These are phyloP conservation scores for Starmera stellimalicola DNA, from an alignment of 1,139 yeast species.

Conservation along the genomic window DNA sequence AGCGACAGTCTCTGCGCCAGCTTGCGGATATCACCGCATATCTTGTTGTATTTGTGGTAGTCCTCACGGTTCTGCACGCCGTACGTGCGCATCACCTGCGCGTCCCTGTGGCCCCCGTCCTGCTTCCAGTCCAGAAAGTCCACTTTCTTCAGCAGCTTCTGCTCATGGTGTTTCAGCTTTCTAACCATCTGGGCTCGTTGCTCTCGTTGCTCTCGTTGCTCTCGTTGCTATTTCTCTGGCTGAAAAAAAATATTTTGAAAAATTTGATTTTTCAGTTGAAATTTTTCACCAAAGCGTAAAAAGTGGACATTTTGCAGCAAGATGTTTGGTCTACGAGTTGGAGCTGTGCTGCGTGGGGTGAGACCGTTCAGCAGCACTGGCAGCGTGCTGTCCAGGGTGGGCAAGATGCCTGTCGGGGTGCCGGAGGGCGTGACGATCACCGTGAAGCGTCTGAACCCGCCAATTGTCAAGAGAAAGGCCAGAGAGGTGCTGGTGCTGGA, in stretches of 20 bases:
- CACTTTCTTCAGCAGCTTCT: slow-evolving; percentile 87
- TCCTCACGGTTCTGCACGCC: slow-evolving; percentile 93
- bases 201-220: too few relatives aligned
- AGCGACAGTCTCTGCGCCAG: slow-evolving; percentile 79
- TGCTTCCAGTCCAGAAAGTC: slow-evolving; percentile 98
- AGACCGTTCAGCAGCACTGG: slow-evolving; percentile 26
- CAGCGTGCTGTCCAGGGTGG: slow-evolving; percentile 39
- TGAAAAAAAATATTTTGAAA: too few relatives aligned
- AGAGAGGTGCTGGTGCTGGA: slow-evolving; percentile 49
- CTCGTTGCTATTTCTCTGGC: too few relatives aligned
- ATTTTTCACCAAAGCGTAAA: too few relatives aligned
- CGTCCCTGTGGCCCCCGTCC: slow-evolving; percentile 89
- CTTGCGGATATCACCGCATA: slow-evolving; percentile 86
- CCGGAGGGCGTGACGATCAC: slow-evolving; percentile 41
- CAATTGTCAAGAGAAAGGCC: slow-evolving; percentile 61
- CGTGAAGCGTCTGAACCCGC: slow-evolving; percentile 25
- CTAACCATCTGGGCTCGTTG: slow-evolving; percentile 90
- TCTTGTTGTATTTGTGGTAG: slow-evolving; percentile 83
- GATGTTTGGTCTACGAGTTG: too few relatives aligned
- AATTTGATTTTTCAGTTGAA: too few relatives aligned
- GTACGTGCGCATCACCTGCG: slow-evolving; percentile 90
- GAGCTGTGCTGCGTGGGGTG: too few relatives aligned
- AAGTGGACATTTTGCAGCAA: too few relatives aligned
- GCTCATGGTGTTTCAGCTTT: slow-evolving; percentile 88
- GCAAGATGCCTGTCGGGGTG: slow-evolving; percentile 47